These are phyloP conservation scores for Mrakiaceae sp. DNA, from an alignment of 1,284 basidiomycete genomes.

Conservation along the genomic window DNA sequence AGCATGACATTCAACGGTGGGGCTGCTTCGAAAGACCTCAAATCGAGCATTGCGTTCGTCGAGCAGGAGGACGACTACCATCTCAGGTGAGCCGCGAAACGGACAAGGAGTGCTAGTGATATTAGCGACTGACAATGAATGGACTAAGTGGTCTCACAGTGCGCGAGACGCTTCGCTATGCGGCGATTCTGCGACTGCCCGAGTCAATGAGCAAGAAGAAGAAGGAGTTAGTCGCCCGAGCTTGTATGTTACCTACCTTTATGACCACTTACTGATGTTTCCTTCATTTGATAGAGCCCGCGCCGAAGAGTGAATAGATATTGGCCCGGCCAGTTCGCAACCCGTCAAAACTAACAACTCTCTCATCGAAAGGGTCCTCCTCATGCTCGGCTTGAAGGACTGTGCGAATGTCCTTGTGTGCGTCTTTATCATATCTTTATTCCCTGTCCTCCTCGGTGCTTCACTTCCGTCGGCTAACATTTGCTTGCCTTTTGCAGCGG, in stretches of 20 bases:
- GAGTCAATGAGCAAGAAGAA: slow-evolving; percentile 34
- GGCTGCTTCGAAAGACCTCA: slow-evolving; percentile 24
- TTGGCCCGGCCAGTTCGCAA: too few species aligned
- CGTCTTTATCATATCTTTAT: too few species aligned
- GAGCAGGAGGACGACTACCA: slow-evolving; percentile 37
- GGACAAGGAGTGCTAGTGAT: not conserved
- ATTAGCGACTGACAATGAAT: not conserved
- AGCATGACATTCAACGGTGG: slow-evolving; percentile 32
- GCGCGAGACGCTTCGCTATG: slow-evolving; percentile 41
- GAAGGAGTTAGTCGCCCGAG: slow-evolving; percentile 26
- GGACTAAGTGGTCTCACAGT: slow-evolving; percentile 17
- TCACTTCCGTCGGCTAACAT: too few species aligned
- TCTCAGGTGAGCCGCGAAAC: slow-evolving; percentile 18
- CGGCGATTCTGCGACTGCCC: slow-evolving; percentile 41
- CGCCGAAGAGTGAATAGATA: slow-evolving; percentile 33
- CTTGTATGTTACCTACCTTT: too few species aligned
- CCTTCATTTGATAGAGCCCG: slow-evolving; percentile 23
- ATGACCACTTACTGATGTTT: too few species aligned
- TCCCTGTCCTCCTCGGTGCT: too few species aligned
- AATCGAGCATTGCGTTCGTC: slow-evolving; percentile 40
- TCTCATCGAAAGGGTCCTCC: slow-evolving; percentile 28
- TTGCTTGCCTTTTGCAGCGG: slow-evolving; percentile 23
- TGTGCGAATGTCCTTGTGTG: slow-evolving; percentile 43
- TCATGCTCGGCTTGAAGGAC: slow-evolving; percentile 42
- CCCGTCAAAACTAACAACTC: too few species aligned